These are phyloP conservation scores for Botrytis galanthina DNA, from an alignment of 2,329 filamentous ascomycete species.

Conservation along the genomic window DNA sequence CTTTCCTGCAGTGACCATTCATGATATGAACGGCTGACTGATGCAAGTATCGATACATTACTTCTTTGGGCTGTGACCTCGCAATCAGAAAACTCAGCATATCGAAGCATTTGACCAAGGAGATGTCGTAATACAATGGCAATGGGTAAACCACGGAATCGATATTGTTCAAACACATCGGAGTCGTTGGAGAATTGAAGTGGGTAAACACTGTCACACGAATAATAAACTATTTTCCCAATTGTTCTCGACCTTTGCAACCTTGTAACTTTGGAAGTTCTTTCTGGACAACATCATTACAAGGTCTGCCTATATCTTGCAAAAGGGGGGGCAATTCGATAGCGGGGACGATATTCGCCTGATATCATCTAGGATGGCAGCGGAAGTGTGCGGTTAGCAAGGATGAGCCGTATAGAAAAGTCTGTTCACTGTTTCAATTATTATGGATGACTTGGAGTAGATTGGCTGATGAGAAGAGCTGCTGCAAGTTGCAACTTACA, in stretches of 20 bases:
- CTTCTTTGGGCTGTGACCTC: neutral
- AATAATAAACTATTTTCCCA: neutral
- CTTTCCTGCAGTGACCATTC: constrained; percentile 6
- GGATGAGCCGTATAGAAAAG: constrained; percentile 6
- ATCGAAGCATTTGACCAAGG: neutral
- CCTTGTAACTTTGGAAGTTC: neutral
- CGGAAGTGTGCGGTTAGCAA: neutral
- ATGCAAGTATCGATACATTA: neutral
- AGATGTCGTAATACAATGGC: neutral
- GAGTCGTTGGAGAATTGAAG: neutral
- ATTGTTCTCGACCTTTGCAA: constrained; percentile 10
- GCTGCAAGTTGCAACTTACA: neutral
- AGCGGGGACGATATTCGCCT: constrained; percentile 11
- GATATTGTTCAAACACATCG: neutral
- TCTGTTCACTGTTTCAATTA: constrained; percentile 1
- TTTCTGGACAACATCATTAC: neutral
- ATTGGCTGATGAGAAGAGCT: neutral
- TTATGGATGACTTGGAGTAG: neutral
- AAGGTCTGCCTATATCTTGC: neutral
- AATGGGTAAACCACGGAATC: neutral
- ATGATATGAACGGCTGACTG: constrained; percentile 1
- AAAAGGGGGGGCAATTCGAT: neutral
- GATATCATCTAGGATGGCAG: neutral
- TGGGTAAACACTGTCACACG: neutral
- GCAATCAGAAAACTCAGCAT: neutral